phyloP scores from a whole-genome alignment of 345 rosid species.

The Crucihimalaya himalaica region DNA sequence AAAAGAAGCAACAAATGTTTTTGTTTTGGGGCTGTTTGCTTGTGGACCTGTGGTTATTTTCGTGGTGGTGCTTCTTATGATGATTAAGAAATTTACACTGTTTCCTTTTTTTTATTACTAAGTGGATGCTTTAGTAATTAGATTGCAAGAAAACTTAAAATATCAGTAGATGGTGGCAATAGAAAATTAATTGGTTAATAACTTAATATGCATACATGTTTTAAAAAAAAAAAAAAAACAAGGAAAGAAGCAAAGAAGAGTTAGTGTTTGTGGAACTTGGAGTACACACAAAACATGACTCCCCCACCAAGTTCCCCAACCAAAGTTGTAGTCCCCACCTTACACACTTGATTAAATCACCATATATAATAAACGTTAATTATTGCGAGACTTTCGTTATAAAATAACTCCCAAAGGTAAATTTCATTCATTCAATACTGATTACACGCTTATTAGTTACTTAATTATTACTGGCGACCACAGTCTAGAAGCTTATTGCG shows the following conservation, averaged over 20 bases:
- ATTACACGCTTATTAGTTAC: background rate
- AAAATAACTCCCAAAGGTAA: slow-evolving; percentile 5
- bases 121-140: background rate
- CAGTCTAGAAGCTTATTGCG: background rate
- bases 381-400: slow-evolving; percentile 1
- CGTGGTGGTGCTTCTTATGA: background rate
- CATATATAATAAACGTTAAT: background rate
- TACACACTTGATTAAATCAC: slow-evolving; percentile 17
- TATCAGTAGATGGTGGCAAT: background rate
- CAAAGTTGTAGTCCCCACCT: slow-evolving; percentile 15
- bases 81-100: background rate
- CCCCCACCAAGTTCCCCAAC: slow-evolving; percentile 24
- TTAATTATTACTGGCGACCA: background rate
- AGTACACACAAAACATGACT: slow-evolving; percentile 37
- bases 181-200: background rate
- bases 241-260: background rate
- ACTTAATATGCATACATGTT: background rate
- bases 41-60: slow-evolving; percentile 1
- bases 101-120: background rate
- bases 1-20: background rate
- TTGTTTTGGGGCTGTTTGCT: background rate
- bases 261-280: slow-evolving; percentile 28
- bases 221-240: no score
- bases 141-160: background rate
- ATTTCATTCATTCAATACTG: background rate